A percentile compares a stretch with the other conserved stretches of the same genome.
phyloP scores from a whole-genome alignment of 23 red algal genomes.

The Pyropia yezoensis region DNA sequence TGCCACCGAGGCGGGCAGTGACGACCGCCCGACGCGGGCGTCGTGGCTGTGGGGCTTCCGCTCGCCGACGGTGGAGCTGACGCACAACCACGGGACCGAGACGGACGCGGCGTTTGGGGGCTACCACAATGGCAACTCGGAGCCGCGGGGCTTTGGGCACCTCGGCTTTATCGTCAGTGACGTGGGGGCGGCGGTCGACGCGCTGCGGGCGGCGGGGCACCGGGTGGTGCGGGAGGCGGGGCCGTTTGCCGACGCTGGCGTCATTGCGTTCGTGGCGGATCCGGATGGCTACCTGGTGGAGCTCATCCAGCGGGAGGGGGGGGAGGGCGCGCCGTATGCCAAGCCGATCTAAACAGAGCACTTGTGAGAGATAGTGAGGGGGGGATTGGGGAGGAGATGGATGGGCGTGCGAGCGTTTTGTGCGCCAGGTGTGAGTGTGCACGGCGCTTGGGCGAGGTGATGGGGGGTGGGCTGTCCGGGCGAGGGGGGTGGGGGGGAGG shows the following conservation, averaged over 20 bases:
- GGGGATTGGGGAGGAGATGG: too few relatives aligned
- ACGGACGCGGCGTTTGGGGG: slow-evolving; percentile 9
- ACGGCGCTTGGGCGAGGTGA: too few relatives aligned
- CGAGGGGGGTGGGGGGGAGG: too few relatives aligned
- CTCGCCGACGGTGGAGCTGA: slow-evolving; percentile 7
- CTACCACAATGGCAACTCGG: slow-evolving; percentile 80
- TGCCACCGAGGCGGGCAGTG: neutral
- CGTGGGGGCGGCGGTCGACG: slow-evolving; percentile 20
- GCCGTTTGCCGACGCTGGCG: slow-evolving; percentile 34
- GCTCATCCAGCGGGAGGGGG: slow-evolving; percentile 20
- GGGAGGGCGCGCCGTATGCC: neutral
- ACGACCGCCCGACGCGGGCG: neutral
- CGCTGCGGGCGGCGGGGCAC: slow-evolving; percentile 18
- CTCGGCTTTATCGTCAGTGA: slow-evolving; percentile 62
- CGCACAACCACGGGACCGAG: slow-evolving; percentile 47
- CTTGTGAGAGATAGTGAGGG: too few relatives aligned
- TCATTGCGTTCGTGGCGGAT: slow-evolving; percentile 38
- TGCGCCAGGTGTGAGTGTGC: too few relatives aligned
- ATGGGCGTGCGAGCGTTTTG: too few relatives aligned
- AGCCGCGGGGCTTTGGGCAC: slow-evolving; percentile 61
- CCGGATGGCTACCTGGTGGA: slow-evolving; percentile 81
- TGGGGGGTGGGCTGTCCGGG: too few relatives aligned
- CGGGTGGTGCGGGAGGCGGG: slow-evolving; percentile 13
- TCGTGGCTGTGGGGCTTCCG: too few relatives aligned
- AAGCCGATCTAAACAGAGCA: too few relatives aligned